Percentiles rank a stretch among this genome's conserved stretches.
Evolutionary conservation across 139 green algal species (phyloP).

Genomic region (Yamagishiella unicocca): DNA sequence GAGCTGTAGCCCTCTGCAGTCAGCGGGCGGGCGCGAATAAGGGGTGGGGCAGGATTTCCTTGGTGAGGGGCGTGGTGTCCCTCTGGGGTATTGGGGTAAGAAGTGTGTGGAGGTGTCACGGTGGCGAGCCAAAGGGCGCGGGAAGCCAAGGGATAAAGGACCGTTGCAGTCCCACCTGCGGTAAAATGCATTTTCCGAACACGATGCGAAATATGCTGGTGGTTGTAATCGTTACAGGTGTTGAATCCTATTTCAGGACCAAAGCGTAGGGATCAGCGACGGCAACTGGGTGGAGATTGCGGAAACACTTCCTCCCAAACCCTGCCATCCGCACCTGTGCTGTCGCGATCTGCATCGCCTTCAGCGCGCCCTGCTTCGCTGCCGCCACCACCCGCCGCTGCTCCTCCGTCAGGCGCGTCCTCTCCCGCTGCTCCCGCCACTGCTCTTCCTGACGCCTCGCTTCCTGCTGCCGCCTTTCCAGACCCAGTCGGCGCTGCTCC

Average conservation of each 20-base stretch:
- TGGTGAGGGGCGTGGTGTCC: too few relatives aligned
- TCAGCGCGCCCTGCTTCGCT: neutral
- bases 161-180: neutral
- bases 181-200: neutral
- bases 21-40: too few relatives aligned
- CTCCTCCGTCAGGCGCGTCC: neutral
- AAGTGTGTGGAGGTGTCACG: neutral
- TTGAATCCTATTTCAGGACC: too few relatives aligned
- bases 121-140: neutral
- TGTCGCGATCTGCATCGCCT: neutral
- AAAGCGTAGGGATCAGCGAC: too few relatives aligned
- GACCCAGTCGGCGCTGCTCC: neutral
- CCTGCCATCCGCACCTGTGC: too few relatives aligned
- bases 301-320: neutral
- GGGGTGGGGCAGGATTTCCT: too few relatives aligned
- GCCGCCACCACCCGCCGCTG: neutral
- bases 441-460: neutral
- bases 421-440: neutral
- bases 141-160: neutral
- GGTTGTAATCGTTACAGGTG: too few relatives aligned
- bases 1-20: neutral
- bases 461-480: neutral
- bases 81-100: neutral
- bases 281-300: neutral
- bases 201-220: neutral